These are phyloP conservation scores for Apiotrichum porosum DNA, from an alignment of 1,284 basidiomycete genomes.

Conservation along the genomic window DNA sequence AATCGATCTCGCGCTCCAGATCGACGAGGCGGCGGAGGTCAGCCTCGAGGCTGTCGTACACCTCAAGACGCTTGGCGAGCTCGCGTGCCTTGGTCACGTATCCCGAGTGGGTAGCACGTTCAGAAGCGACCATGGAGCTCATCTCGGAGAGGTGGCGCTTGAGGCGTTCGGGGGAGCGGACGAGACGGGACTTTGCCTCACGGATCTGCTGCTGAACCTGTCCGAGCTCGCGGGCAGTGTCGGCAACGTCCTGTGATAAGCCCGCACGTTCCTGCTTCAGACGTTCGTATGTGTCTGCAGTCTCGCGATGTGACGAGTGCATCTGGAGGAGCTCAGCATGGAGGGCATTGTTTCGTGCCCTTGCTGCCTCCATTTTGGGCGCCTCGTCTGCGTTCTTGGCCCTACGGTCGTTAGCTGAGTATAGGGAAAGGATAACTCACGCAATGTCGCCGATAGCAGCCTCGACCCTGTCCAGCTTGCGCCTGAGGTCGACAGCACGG, in stretches of 20 bases:
- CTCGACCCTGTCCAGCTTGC: constrained; percentile 56
- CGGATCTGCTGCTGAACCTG: constrained; percentile 47
- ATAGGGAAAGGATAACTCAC: no score
- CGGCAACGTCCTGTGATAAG: constrained; percentile 28
- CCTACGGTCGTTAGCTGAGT: constrained; percentile 49
- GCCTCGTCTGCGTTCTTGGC: constrained; percentile 64
- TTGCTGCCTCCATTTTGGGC: constrained; percentile 61
- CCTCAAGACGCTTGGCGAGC: constrained; percentile 65
- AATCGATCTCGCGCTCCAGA: constrained; percentile 55
- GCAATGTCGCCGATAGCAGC: constrained; percentile 59
- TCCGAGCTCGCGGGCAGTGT: constrained; percentile 23
- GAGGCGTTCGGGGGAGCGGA: constrained; percentile 80
- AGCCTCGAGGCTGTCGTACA: constrained; percentile 68
- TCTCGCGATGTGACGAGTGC: not conserved
- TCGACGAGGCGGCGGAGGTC: constrained; percentile 43
- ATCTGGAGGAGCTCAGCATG: constrained; percentile 59
- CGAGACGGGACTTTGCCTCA: constrained; percentile 65
- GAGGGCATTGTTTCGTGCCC: constrained; percentile 59
- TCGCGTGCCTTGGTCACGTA: constrained; percentile 70
- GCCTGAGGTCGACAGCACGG: constrained; percentile 49
- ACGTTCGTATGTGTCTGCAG: constrained; percentile 52
- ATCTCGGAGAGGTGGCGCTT: constrained; percentile 70
- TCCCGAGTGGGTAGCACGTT: constrained; percentile 53
- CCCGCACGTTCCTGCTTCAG: constrained; percentile 58
- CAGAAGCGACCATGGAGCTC: constrained; percentile 61